Percentiles rank a stretch among this genome's conserved stretches.
Conservation (phyloP, 495 filamentous ascomycete genomes). For the Trichocladium antarcticum region DNA sequence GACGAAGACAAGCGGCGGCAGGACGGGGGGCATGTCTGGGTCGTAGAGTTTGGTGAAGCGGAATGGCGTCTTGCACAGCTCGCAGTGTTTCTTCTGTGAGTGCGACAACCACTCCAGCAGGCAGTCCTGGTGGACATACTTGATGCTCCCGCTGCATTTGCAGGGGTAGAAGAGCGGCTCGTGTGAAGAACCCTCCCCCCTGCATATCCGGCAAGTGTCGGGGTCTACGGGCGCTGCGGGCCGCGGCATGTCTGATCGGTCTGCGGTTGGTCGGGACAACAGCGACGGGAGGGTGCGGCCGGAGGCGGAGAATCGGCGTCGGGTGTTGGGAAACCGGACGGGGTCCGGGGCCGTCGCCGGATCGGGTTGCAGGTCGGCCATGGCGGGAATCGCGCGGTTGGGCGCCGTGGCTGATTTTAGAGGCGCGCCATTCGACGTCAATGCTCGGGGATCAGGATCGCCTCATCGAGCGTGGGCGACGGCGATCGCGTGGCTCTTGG, state of each 20-base stretch:
- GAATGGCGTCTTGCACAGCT: slow-evolving; percentile 96
- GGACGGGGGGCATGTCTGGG: slow-evolving; percentile 73
- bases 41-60: slow-evolving; percentile 96
- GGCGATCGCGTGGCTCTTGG: too few relatives aligned
- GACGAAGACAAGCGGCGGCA: slow-evolving; percentile 71
- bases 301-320: slow-evolving; percentile 10
- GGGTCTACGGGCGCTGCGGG: slow-evolving; percentile 40
- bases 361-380: slow-evolving; percentile 11
- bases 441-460: neutral
- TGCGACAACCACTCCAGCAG: slow-evolving; percentile 97
- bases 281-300: neutral
- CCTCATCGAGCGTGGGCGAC: neutral
- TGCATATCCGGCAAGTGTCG: slow-evolving; percentile 91
- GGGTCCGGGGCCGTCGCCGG: slow-evolving; percentile 13
- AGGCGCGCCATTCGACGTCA: slow-evolving; percentile 10
- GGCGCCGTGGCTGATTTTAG: neutral
- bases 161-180: slow-evolving; percentile 95
- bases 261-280: slow-evolving; percentile 7
- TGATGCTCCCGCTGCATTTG: slow-evolving; percentile 97
- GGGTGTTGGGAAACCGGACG: slow-evolving; percentile 20
- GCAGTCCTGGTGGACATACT: slow-evolving; percentile 94
- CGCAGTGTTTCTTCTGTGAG: slow-evolving; percentile 97
- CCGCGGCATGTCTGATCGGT: too few relatives aligned
- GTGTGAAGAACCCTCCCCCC: slow-evolving; percentile 70
- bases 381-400: slow-evolving; percentile 3